Base-by-base conservation (phyloP, 1,284 basidiomycete species). In the Ceratobasidium sp. region DNA sequence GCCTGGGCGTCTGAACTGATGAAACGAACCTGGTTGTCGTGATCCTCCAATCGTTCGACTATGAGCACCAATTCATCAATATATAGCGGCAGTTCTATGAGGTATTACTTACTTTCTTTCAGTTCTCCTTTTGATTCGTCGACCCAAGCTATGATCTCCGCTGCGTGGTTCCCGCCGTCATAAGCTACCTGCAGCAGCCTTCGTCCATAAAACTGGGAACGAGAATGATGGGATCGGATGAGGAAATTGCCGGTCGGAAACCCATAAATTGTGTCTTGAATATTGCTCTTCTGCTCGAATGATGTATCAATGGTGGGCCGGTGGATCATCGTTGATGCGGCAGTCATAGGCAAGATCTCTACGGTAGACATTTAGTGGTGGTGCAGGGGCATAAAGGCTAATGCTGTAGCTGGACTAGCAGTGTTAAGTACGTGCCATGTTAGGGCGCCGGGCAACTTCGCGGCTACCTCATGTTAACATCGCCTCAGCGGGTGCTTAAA, bases 231-330 rank as follows among this genome's bases (percentile, higher is more conserved):
- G 15, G 69, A 56, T n/a, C 69, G 56, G 17, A 73, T 61, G 33
- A 73, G 33, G 26, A 73, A 73, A 42, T 50, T 28, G 13, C 70
- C 70, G 33, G 42, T 23, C n/a, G 70, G 70, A 40, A 73, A 73
- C 3, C 70, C 70, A 28, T n/a, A 26, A 33, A 33, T 33, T 48
- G 50, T 6, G 5, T 50, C 54, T 12, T 70, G 62, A 6, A 42
- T 40, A 6, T 28, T 26, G 62, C 44, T 65, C 40, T 46, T 46
- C 3, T 9, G 40, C 13, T 65, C 62, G 26, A 65, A 46, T 44
- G 12, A 48, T 48, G 17, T 48, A 17, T 15, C 40, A 57, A 57
- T 26, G 23, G 9, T 59, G 26, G 50, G 66, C 38, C 2, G 33
- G 15, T 28, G 17, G 23, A n/a, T 3, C 12, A n/a, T 46, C 7